Evolutionary conservation across 73 alveolate species (phyloP).

Genomic region (Paramecium sonneborni): DNA sequence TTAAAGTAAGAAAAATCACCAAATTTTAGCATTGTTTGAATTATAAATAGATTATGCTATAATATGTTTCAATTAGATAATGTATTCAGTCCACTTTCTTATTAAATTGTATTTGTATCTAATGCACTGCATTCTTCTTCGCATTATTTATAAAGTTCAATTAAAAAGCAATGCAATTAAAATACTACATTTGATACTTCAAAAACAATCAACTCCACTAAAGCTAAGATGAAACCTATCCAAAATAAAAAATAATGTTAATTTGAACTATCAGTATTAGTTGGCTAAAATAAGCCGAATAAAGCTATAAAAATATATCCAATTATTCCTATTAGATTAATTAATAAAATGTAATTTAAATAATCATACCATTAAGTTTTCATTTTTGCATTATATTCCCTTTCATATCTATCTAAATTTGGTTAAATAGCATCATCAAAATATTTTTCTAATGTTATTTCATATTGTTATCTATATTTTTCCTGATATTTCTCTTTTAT

Average conservation of each 20-base stretch:
- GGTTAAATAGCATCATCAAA: constrained; percentile 20
- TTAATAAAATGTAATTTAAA: constrained; percentile 8
- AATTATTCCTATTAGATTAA: constrained; percentile 29
- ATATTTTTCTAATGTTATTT: neutral
- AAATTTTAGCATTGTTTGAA: neutral
- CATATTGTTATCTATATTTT: neutral
- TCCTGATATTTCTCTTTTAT: neutral
- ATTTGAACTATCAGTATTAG: neutral
- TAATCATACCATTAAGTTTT: constrained; percentile 56
- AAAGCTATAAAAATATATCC: neutral
- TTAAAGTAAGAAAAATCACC: constrained; percentile 65
- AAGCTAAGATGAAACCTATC: constrained; percentile 41
- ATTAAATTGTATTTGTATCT: neutral
- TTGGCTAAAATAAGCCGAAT: neutral
- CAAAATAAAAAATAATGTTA: neutral
- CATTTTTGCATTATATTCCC: neutral
- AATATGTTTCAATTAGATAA: neutral
- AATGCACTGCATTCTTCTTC: constrained; percentile 18
- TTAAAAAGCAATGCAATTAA: constrained; percentile 42
- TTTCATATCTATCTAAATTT: constrained; percentile 32
- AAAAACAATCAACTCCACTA: constrained; percentile 31
- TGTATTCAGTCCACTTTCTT: neutral
- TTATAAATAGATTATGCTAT: neutral
- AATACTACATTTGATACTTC: constrained; percentile 41
- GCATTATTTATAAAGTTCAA: neutral